Evolutionary conservation across 768 basidiomycete species (phyloP), one percentile per base, ranked within the genome.

Genomic region (Phanerodontia chrysosporium): DNA sequence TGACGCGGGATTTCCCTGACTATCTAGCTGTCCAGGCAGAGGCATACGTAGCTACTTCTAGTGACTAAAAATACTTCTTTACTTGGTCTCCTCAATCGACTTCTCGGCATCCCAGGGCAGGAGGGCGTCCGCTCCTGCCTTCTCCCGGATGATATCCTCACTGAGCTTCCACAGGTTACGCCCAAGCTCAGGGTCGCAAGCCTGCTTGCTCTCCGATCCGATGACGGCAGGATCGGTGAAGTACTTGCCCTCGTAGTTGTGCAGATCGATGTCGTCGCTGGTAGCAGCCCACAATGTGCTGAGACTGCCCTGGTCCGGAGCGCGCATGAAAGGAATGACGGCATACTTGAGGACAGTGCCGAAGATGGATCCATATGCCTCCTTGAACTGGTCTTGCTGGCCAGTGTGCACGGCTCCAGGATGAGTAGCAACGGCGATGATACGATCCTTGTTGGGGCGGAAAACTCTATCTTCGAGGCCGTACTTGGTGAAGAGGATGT

Each of bases 401-500:
- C 56, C 66, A 16, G 68, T 70, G 51, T 66, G 64, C 8, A 69
- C 65, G 8, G 65, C 68, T 35, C 71, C 71, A 4, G 69, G 66
- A 59, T 72, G 67, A 16, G 65, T 63, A n/a, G 71, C 70, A 51
- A 69, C 55, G 8, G 66, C 66, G 57, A 62, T 52, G 58, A 71
- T 67, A 29, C 61, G 53, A 25, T 58, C 61, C 45, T 63, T 59
- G 45, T 59, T 58, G 24, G 64, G 63, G 21, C 58, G 58, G 32
- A 72, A 60, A 4, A 69, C 70, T 25, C 69, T 61, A 27, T 68
- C 63, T 46, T 64, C 63, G 36, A 73, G 63, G 22, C 67, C 69
- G 58, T 64, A 71, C 55, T 64, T 76, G 56, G 68, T 65, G 65
- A 74, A 77, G 22, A 77, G 66, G 57, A 78, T 71, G 67, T 73